Evolutionary conservation across 805 yeast genomes (phyloP), one percentile per base, ranked within the genome.

Genomic region (Tanozyma kutaoensis): DNA sequence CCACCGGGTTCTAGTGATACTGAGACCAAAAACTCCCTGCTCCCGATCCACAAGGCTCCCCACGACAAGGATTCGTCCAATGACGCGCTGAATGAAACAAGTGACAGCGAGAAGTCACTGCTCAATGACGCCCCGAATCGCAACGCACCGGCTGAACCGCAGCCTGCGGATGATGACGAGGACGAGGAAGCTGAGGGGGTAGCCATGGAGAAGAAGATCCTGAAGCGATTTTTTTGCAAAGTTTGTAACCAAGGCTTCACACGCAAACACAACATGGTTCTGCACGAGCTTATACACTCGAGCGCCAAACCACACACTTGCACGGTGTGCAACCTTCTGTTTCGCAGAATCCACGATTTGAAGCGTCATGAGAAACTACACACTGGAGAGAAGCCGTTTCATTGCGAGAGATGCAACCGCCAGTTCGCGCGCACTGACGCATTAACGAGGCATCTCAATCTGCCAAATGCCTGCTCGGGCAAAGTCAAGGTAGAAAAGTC

Each of bases 351-450:
- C 17, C 86, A 79, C 46, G 93, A 81, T 46, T 57, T 81, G 40
- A 77, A 72, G 41, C 62, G 93, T 28, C 93, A 80, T 42, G 69
- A 67, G 31, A 76, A 76, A 47, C 58, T 76, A 20, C 93, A 80
- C 43, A 68, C 84, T 0, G 88, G 88, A 14, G 82, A 72, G 36
- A 73, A 68, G 44, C 86, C 88, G 2, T 73, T 54, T 43, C 50
- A 45, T 23, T 80, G 93, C 45, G 52, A 51, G 12, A 55, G 56
- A 25, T 80, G 93, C 51, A 66, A 66, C 11, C 60, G 77, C 24
- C 52, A 60, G 23, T 80, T 80, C 50, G 80, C 88, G 1, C 54
- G 93, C 19, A 72, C 74, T 1, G 93, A 80, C 48, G 85, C 93
- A 0, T 56, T 80, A 15, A 64, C 72, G 3, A 58, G 93, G 34